Conservation (phyloP, 2,329 filamentous ascomycete genomes). For the Pseudogymnoascus sp. region DNA sequence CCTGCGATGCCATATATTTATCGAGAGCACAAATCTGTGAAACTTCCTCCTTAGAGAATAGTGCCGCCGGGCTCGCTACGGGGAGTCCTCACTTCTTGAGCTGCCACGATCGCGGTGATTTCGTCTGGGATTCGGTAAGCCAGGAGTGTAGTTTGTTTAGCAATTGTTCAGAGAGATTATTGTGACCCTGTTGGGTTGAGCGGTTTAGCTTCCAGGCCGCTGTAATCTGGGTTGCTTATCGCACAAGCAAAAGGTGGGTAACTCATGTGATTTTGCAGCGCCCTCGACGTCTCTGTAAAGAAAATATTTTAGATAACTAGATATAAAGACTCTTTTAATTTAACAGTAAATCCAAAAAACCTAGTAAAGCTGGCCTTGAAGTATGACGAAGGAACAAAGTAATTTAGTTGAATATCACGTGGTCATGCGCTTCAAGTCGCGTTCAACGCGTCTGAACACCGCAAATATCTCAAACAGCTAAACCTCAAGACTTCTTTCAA, state of each 20-base stretch:
- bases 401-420: neutral
- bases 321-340: neutral
- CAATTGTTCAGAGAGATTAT: neutral
- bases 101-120: conserved; percentile 21
- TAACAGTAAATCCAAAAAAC: neutral
- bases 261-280: neutral
- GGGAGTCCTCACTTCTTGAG: conserved; percentile 22
- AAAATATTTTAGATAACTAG: neutral
- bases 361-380: neutral
- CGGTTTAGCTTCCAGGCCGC: neutral
- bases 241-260: neutral
- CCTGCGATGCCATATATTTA: conserved; percentile 38
- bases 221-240: conserved; percentile 3
- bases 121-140: neutral
- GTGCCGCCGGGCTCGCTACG: conserved; percentile 27
- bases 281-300: neutral
- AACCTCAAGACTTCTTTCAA: neutral
- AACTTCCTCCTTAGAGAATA: conserved; percentile 56
- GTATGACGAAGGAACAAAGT: neutral
- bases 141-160: neutral
- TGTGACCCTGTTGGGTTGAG: neutral
- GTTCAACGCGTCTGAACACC: neutral
- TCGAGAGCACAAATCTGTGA: conserved; percentile 46
- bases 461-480: neutral
- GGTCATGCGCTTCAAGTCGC: neutral